phyloP scores from a whole-genome alignment of 768 basidiomycete species.

The Goffeauzyma gilvescens region DNA sequence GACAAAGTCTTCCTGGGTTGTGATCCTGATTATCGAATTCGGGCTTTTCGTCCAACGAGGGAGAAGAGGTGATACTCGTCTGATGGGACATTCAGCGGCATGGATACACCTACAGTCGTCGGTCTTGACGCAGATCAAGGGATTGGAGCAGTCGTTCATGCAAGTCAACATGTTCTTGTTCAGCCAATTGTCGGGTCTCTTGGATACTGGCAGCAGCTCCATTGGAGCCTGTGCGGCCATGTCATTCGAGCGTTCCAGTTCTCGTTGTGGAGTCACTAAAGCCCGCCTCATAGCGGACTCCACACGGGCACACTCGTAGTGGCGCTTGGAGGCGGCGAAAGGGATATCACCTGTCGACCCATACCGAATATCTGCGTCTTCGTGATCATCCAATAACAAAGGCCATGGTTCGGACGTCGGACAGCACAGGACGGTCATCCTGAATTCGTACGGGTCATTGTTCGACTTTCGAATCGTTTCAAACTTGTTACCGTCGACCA shows the following conservation, averaged over 20 bases:
- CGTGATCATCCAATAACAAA: conserved; percentile 26
- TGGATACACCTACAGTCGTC: conserved; percentile 30
- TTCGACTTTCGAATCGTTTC: background rate
- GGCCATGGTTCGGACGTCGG: conserved; percentile 26
- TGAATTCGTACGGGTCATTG: conserved; percentile 17
- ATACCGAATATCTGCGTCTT: conserved; percentile 24
- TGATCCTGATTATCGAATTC: conserved; percentile 5
- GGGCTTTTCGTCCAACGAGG: conserved; percentile 10
- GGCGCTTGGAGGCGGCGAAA: conserved; percentile 21
- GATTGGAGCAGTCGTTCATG: conserved; percentile 30
- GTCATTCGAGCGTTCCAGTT: conserved; percentile 5
- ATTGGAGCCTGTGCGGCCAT: conserved; percentile 1
- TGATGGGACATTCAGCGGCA: conserved; percentile 22
- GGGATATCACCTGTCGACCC: conserved; percentile 27
- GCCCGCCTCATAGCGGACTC: conserved; percentile 1
- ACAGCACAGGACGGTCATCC: conserved; percentile 29
- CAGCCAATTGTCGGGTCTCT: conserved; percentile 18
- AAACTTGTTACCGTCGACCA: background rate
- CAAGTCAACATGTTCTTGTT: conserved; percentile 24
- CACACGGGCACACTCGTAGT: conserved; percentile 15
- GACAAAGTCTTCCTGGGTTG: conserved; percentile 2
- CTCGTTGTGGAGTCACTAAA: too few species aligned
- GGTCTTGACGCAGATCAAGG: conserved; percentile 29
- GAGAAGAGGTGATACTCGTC: conserved; percentile 18
- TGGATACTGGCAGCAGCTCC: conserved; percentile 2